A percentile compares a stretch with the other conserved stretches of the same genome.
Evolutionary conservation across 108 stramenopile genomes (phyloP).

Genomic region (Aurantiochytrium sp.): DNA sequence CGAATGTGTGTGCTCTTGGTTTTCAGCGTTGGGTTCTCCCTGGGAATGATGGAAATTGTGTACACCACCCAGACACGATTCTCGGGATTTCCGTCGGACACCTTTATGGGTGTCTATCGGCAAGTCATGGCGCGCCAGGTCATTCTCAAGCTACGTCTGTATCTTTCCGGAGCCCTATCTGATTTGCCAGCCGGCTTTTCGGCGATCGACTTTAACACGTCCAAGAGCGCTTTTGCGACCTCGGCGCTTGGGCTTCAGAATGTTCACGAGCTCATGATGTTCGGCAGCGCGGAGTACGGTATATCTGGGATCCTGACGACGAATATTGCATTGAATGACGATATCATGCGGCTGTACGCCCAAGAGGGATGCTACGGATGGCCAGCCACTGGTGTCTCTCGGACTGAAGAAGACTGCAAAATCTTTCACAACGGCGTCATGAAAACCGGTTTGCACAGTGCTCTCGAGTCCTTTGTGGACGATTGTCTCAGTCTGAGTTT

Average conservation of each 20-base stretch:
- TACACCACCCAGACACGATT: not conserved
- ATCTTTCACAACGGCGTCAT: not conserved
- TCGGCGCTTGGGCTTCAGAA: not conserved
- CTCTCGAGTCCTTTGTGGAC: not conserved
- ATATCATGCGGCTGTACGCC: not conserved
- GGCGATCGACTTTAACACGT: too few species aligned
- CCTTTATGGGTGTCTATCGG: not conserved
- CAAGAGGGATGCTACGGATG: not conserved
- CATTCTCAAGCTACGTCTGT: not conserved
- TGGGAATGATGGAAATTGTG: not conserved
- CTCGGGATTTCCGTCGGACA: not conserved
- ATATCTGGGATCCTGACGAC: not conserved
- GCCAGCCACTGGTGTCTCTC: too few species aligned
- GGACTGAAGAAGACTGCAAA: too few species aligned
- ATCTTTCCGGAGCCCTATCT: not conserved
- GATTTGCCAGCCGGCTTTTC: not conserved
- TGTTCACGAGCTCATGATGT: not conserved
- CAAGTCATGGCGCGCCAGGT: not conserved
- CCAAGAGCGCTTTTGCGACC: not conserved
- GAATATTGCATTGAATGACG: too few species aligned
- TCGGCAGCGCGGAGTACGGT: not conserved
- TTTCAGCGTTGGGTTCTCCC: not conserved
- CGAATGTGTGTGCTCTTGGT: not conserved
- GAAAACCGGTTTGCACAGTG: not conserved
- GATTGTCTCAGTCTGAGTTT: not conserved